Conservation (phyloP, 805 yeast species). For the Candida golubevii region DNA sequence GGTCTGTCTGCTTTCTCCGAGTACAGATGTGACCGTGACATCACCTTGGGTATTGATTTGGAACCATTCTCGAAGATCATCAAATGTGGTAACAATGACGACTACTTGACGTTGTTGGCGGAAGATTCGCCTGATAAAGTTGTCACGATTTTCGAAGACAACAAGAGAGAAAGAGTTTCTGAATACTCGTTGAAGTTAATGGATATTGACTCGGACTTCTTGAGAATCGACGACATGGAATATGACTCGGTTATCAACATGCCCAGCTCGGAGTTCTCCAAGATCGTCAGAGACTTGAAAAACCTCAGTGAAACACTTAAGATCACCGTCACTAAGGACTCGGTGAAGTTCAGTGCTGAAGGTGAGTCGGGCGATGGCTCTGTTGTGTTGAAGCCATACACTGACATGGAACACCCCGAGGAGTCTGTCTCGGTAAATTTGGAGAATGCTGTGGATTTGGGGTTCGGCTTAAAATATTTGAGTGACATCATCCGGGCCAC, state of each 20-base stretch:
- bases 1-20: constrained; percentile 86
- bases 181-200: constrained; percentile 88
- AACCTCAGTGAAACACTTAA: constrained; percentile 84
- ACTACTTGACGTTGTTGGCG: constrained; percentile 81
- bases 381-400: constrained; percentile 77
- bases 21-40: constrained; percentile 92
- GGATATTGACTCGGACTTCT: constrained; percentile 94
- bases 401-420: constrained; percentile 77
- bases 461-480: constrained; percentile 89
- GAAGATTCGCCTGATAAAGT: constrained; percentile 83
- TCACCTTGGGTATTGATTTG: constrained; percentile 88
- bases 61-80: constrained; percentile 83
- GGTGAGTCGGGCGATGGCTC: constrained; percentile 91
- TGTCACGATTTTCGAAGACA: constrained; percentile 82
- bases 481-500: constrained; percentile 91
- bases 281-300: constrained; percentile 82
- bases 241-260: constrained; percentile 80
- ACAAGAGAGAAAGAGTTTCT: constrained; percentile 83
- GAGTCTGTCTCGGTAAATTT: constrained; percentile 70
- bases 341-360: constrained; percentile 82
- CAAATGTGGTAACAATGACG: constrained; percentile 87
- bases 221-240: constrained; percentile 90
- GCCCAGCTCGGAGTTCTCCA: constrained; percentile 87
- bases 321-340: constrained; percentile 84
- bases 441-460: constrained; percentile 80